These are phyloP conservation scores for Ceratorhiza oryzae-sativae DNA, from an alignment of 1,284 basidiomycete genomes.

Conservation along the genomic window DNA sequence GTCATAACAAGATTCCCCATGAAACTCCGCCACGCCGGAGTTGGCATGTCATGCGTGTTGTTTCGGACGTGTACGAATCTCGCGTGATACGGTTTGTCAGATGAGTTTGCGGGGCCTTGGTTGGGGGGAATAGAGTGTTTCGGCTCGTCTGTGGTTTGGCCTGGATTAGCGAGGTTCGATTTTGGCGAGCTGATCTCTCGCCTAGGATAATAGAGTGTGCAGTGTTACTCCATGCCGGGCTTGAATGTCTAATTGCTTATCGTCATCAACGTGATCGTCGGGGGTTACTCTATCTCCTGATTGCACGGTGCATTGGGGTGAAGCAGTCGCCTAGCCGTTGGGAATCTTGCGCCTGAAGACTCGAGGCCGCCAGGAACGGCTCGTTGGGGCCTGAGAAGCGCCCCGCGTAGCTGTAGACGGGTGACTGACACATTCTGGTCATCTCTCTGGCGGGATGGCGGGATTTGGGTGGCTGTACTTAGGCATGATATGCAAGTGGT, in stretches of 20 bases:
- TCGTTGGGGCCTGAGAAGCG: slow-evolving; percentile 1
- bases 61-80: background rate
- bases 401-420: background rate
- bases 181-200: background rate
- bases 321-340: slow-evolving; percentile 12
- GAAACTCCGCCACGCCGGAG: slow-evolving; percentile 13
- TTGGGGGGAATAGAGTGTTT: slow-evolving; percentile 1
- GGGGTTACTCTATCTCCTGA: background rate
- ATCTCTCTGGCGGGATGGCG: background rate
- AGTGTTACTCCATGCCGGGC: background rate
- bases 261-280: background rate
- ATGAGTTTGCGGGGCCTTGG: background rate
- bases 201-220: background rate
- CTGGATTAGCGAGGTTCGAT: background rate
- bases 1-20: background rate
- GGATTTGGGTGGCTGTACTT: background rate
- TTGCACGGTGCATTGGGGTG: background rate
- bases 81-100: slow-evolving; percentile 15
- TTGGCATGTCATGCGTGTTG: background rate
- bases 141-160: slow-evolving; percentile 12
- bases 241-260: background rate
- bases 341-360: background rate
- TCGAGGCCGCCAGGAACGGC: slow-evolving; percentile 8
- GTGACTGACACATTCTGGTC: background rate
- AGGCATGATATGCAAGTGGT: background rate